Evolutionary conservation across 768 basidiomycete genomes (phyloP).

Genomic region (Multifurca ochricompacta): DNA sequence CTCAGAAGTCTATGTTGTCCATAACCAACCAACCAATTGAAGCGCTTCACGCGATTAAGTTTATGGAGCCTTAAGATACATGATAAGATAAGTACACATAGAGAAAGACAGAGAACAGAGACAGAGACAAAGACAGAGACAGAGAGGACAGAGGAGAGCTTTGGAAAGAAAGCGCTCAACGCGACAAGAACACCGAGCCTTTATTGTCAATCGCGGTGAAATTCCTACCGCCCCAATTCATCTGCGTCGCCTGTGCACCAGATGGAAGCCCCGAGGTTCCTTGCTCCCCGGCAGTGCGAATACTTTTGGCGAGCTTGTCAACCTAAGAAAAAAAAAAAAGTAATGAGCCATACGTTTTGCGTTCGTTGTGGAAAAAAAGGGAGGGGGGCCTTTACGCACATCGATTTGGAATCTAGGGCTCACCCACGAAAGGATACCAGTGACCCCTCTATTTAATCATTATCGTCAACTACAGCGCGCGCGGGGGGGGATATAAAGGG

Average conservation of each 20-base stretch:
- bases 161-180: neutral
- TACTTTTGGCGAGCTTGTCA: constrained; percentile 44
- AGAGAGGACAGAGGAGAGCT: neutral
- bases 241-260: constrained; percentile 35
- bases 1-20: too few species aligned
- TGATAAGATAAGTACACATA: neutral
- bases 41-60: too few species aligned
- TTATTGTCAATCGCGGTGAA: constrained; percentile 52
- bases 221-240: constrained; percentile 29
- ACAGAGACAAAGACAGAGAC: too few species aligned
- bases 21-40: too few species aligned
- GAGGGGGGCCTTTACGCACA: neutral
- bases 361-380: neutral
- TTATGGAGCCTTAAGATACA: neutral
- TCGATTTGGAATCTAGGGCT: neutral
- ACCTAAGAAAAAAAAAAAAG: constrained; percentile 35
- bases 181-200: constrained; percentile 2
- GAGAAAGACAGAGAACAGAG: too few species aligned
- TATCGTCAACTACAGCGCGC: neutral
- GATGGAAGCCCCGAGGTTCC: constrained; percentile 45
- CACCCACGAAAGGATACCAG: neutral
- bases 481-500: neutral
- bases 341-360: neutral
- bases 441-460: neutral
- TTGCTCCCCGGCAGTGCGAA: constrained; percentile 44